phyloP scores from a whole-genome alignment of 139 green algal species.

The Spirogloea muscicola region DNA sequence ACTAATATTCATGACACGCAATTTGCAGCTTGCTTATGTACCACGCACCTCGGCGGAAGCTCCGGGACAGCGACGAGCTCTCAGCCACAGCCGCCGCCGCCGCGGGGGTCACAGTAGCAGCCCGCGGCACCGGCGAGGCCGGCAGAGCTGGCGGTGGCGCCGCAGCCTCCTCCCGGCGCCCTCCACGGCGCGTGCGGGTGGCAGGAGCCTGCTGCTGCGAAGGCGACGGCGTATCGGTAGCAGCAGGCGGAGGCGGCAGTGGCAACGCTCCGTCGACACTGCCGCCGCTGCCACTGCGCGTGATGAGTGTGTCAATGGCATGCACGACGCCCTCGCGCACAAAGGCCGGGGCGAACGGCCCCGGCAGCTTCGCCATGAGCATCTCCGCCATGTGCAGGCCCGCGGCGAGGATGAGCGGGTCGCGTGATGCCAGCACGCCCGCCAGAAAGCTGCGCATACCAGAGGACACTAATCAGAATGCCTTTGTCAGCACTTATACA shows the following conservation, averaged over 20 bases:
- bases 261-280: slow-evolving; percentile 8
- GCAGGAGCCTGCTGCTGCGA: not conserved
- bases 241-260: not conserved
- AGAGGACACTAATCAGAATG: not conserved
- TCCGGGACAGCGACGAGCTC: too few species aligned
- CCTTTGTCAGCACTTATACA: not conserved
- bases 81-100: not conserved
- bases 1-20: too few species aligned
- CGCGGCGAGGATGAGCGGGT: slow-evolving; percentile 47
- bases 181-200: not conserved
- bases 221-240: not conserved
- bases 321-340: slow-evolving; percentile 89
- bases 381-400: slow-evolving; percentile 71
- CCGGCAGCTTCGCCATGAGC: slow-evolving; percentile 83
- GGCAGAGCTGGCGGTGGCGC: not conserved
- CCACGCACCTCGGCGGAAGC: too few species aligned
- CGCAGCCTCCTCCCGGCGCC: slow-evolving; percentile 1
- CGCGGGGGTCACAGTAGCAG: too few species aligned
- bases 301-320: slow-evolving; percentile 72
- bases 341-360: slow-evolving; percentile 69
- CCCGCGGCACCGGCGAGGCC: too few species aligned
- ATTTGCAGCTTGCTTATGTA: not conserved
- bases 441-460: slow-evolving; percentile 66
- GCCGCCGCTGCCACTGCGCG: too few species aligned
- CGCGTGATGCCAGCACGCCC: slow-evolving; percentile 64